Percentiles rank a stretch among this genome's conserved stretches.
These are phyloP conservation scores for Berkeleyomyces basicola DNA, from an alignment of 2,329 filamentous ascomycete genomes.

Conservation along the genomic window DNA sequence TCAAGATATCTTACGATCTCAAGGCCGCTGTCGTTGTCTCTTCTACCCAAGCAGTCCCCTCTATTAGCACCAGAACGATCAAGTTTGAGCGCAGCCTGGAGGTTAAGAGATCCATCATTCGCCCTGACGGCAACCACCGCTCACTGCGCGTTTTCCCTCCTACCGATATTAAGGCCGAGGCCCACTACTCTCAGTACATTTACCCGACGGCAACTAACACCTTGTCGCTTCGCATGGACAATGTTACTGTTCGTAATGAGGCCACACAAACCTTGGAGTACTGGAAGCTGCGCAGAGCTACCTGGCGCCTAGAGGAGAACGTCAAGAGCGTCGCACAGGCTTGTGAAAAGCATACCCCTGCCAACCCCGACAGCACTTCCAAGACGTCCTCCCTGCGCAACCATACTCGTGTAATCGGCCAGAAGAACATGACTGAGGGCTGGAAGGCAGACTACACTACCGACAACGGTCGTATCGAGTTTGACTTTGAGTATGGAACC, in stretches of 20 bases:
- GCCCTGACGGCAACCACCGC: constrained; percentile 66
- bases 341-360: constrained; percentile 55
- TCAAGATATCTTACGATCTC: constrained; percentile 64
- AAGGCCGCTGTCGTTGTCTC: constrained; percentile 46
- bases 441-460: constrained; percentile 62
- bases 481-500: constrained; percentile 56
- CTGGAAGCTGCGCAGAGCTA: constrained; percentile 82
- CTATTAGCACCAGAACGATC: constrained; percentile 24
- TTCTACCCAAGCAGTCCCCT: constrained; percentile 37
- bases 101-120: constrained; percentile 59
- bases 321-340: constrained; percentile 63
- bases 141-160: constrained; percentile 91
- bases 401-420: constrained; percentile 61
- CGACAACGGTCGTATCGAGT: constrained; percentile 44
- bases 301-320: constrained; percentile 85
- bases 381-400: constrained; percentile 54
- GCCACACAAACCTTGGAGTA: constrained; percentile 55
- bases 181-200: constrained; percentile 67
- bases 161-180: constrained; percentile 77
- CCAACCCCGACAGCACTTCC: constrained; percentile 22
- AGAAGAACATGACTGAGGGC: constrained; percentile 65
- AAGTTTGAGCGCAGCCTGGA: constrained; percentile 51
- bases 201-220: constrained; percentile 73
- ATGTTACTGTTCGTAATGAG: constrained; percentile 56
- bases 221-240: constrained; percentile 65